A percentile compares a stretch with the other conserved stretches of the same genome.
phyloP scores from a whole-genome alignment of 257 asterid genomes.

The Petunia axillaris region DNA sequence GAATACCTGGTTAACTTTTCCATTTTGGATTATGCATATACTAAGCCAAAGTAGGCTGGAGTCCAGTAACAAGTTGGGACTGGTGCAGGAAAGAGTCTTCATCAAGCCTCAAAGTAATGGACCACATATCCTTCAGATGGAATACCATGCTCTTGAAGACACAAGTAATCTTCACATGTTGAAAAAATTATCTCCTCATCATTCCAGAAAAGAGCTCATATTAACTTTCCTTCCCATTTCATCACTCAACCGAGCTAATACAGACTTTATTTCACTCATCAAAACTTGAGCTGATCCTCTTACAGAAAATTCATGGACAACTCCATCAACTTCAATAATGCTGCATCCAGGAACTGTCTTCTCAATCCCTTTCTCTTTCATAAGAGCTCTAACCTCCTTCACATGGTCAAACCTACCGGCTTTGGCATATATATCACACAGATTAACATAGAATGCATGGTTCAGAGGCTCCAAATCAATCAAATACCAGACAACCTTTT shows the following conservation, averaged over 20 bases:
- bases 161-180: background rate
- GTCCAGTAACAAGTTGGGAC: too few species aligned
- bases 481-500: slow-evolving; percentile 55
- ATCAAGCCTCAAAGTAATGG: background rate
- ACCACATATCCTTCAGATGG: background rate
- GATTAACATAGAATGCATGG: slow-evolving; percentile 69
- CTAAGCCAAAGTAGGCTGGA: too few species aligned
- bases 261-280: slow-evolving; percentile 40
- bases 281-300: slow-evolving; percentile 57
- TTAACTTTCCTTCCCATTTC: slow-evolving; percentile 52
- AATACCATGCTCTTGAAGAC: background rate
- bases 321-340: slow-evolving; percentile 66
- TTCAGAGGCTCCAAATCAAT: slow-evolving; percentile 62
- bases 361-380: slow-evolving; percentile 54
- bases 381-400: slow-evolving; percentile 55
- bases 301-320: slow-evolving; percentile 61
- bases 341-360: slow-evolving; percentile 74
- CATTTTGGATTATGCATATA: too few species aligned
- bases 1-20: too few species aligned
- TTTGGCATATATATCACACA: slow-evolving; percentile 74
- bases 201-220: background rate
- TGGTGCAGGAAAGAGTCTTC: background rate
- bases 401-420: slow-evolving; percentile 59
- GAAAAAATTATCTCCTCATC: background rate
- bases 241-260: slow-evolving; percentile 41